Conservation (phyloP, 129 eudicot genomes). For the Flaveria ramosissima region DNA sequence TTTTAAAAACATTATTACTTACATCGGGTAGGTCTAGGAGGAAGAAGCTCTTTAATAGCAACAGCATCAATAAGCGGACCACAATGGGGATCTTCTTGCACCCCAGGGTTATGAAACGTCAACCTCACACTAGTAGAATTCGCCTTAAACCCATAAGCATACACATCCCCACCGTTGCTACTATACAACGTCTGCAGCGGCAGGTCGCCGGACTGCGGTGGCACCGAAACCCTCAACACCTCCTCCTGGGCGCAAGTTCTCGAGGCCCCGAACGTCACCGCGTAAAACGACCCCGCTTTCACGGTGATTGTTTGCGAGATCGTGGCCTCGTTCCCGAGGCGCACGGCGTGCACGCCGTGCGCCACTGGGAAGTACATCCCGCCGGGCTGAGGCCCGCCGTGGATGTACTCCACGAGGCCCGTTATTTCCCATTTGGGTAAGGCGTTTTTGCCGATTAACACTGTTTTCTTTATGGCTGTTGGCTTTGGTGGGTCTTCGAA, state of each 20-base stretch:
- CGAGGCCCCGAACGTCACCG: constrained; percentile 84
- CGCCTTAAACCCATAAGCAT: constrained; percentile 73
- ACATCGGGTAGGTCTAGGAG: constrained; percentile 59
- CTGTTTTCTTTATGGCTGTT: constrained; percentile 55
- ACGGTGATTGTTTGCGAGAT: constrained; percentile 70
- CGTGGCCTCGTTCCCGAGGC: constrained; percentile 87
- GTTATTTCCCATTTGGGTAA: constrained; percentile 84
- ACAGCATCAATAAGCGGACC: constrained; percentile 88
- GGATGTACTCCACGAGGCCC: constrained; percentile 82
- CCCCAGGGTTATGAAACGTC: constrained; percentile 68
- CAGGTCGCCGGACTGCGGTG: constrained; percentile 71
- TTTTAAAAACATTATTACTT: background rate
- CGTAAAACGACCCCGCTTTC: constrained; percentile 52
- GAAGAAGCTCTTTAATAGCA: constrained; percentile 81
- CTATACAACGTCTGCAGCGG: constrained; percentile 86
- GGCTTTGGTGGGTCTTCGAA: constrained; percentile 74
- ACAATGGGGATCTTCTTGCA: constrained; percentile 85
- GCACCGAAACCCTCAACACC: constrained; percentile 75
- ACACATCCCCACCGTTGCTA: constrained; percentile 74
- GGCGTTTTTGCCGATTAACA: constrained; percentile 48
- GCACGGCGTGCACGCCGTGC: constrained; percentile 81
- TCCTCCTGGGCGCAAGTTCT: constrained; percentile 95
- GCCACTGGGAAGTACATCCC: constrained; percentile 83
- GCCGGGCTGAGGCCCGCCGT: constrained; percentile 86
- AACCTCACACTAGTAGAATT: constrained; percentile 45